Conservation (phyloP, 768 basidiomycete genomes). For the Scleroderma bovista region DNA sequence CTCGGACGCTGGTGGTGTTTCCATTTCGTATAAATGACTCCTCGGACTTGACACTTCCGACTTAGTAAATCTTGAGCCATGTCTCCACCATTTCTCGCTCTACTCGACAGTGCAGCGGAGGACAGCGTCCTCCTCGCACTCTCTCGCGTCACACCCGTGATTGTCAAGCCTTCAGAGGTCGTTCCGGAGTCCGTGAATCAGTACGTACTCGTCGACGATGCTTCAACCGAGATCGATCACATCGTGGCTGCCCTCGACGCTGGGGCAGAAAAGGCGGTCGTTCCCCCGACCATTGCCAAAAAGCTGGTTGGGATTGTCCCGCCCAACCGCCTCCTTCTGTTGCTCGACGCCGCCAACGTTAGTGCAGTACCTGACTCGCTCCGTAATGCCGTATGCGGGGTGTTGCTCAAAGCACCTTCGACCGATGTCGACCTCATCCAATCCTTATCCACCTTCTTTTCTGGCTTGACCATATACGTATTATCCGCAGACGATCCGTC, state of each 20-base stretch:
- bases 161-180: constrained; percentile 40
- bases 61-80: constrained; percentile 5
- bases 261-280: constrained; percentile 77
- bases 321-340: constrained; percentile 64
- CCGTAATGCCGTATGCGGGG: constrained; percentile 68
- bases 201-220: constrained; percentile 55
- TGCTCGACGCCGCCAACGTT: constrained; percentile 68
- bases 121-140: constrained; percentile 53
- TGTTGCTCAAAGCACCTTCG: constrained; percentile 69
- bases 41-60: not conserved
- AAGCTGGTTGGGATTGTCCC: constrained; percentile 66
- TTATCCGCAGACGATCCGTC: constrained; percentile 51
- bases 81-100: constrained; percentile 46
- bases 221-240: constrained; percentile 44
- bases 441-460: constrained; percentile 72
- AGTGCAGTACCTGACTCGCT: constrained; percentile 73
- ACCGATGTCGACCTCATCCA: constrained; percentile 73
- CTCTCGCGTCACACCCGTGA: constrained; percentile 71
- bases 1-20: not conserved
- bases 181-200: constrained; percentile 27
- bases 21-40: too few species aligned
- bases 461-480: constrained; percentile 57
- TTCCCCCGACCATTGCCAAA: constrained; percentile 60
- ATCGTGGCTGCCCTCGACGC: constrained; percentile 65
- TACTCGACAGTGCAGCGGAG: constrained; percentile 43